Evolutionary conservation across 768 basidiomycete genomes (phyloP).

Genomic region (Tulasnella sp.): DNA sequence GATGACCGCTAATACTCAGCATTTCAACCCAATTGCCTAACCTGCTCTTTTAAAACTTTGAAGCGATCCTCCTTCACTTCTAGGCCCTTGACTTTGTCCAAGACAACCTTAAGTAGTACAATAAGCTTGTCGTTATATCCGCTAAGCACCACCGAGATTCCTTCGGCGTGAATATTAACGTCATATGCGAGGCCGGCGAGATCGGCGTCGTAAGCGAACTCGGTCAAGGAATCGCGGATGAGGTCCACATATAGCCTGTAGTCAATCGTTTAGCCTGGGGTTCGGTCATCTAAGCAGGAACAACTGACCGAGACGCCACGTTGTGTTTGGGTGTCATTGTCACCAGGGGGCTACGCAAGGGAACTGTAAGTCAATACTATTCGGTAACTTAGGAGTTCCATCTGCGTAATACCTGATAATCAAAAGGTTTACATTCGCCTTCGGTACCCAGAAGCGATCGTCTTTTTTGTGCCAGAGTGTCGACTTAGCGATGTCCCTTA

Average conservation of each 20-base stretch:
- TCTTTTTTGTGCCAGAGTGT: constrained; percentile 96
- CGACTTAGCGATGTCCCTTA: constrained; percentile 62
- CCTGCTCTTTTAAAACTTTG: constrained; percentile 77
- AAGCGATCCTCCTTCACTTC: constrained; percentile 64
- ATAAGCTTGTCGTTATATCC: constrained; percentile 90
- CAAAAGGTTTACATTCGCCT: constrained; percentile 68
- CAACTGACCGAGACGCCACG: constrained; percentile 60
- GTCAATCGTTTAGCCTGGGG: not conserved
- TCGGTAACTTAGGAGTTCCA: not conserved
- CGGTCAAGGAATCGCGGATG: constrained; percentile 79
- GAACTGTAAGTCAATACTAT: not conserved
- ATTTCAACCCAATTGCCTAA: constrained; percentile 32
- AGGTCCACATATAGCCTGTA: constrained; percentile 71
- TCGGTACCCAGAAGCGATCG: constrained; percentile 92
- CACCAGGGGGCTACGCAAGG: constrained; percentile 31
- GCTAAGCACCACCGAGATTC: constrained; percentile 56
- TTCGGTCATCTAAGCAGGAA: constrained; percentile 9
- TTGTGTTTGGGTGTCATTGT: constrained; percentile 51
- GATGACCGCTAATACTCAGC: constrained; percentile 12
- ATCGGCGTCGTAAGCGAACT: constrained; percentile 87
- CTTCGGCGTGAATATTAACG: constrained; percentile 53
- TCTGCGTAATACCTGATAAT: constrained; percentile 52
- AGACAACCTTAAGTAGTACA: constrained; percentile 60
- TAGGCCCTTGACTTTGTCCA: constrained; percentile 59
- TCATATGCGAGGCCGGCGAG: constrained; percentile 79